phyloP scores from a whole-genome alignment of 2,329 filamentous ascomycete species.

The Phialophora tarda region DNA sequence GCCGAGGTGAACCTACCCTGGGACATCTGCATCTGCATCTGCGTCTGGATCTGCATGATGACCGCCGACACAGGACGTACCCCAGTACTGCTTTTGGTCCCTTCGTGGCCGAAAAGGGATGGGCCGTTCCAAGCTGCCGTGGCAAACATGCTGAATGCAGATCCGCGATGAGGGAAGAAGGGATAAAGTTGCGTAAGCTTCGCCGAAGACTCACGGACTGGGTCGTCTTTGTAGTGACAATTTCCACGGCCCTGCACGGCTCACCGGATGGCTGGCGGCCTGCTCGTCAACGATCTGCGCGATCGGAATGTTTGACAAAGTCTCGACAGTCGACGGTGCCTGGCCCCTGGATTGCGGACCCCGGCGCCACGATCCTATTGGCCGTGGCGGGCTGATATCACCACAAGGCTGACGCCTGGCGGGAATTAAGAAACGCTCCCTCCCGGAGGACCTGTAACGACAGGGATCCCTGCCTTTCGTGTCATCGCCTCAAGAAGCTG shows the following conservation, averaged over 20 bases:
- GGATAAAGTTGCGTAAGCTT: constrained; percentile 8
- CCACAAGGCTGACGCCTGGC: constrained; percentile 1
- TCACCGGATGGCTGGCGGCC: background rate
- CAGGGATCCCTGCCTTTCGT: background rate
- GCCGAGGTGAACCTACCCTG: background rate
- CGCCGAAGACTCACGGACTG: background rate
- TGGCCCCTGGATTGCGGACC: background rate
- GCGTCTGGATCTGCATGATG: background rate
- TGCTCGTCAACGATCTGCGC: background rate
- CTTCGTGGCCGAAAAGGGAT: background rate
- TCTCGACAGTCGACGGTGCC: too few species aligned
- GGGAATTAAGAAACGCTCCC: constrained; percentile 1
- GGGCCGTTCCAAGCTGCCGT: background rate
- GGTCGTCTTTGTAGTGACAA: background rate
- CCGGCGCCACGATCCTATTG: background rate
- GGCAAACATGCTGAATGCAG: background rate
- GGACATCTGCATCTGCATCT: too few species aligned
- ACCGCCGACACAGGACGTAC: background rate
- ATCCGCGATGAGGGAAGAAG: constrained; percentile 5
- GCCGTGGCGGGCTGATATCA: background rate
- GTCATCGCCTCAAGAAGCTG: background rate
- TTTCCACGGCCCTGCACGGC: constrained; percentile 8
- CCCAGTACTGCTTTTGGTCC: background rate
- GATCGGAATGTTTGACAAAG: background rate
- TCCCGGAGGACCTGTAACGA: background rate